Base-by-base conservation (phyloP, 805 yeast genomes). In the Huiozyma naganishii region DNA sequence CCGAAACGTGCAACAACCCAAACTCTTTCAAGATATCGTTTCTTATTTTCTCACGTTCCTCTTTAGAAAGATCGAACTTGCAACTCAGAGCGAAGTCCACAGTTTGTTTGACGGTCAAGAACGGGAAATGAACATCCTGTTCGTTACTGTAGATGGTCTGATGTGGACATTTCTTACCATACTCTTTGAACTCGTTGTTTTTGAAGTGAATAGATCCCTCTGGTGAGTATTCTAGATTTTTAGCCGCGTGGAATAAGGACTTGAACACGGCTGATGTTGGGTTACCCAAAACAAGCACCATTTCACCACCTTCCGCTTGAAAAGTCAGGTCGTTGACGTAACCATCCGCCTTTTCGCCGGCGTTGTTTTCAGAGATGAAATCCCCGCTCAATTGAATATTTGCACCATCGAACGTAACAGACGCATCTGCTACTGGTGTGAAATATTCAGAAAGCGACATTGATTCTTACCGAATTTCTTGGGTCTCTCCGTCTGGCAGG, bases 121-220 rank as follows among this genome's bases (percentile, higher is more conserved):
- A 71, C 1, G 82, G 80, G 53, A 73, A 76, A 61, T 76, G 81
- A 32, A 62, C 64, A 57, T 76, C 82, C 38, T 71, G 64, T 62
- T 75, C 80, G 3, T 79, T 75, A 40, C 71, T 72, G 52, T 60
- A 59, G 39, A 59, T 53, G 11, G 54, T 49, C 36, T 53, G 51
- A 37, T 54, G 57, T 33, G 58, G 55, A 41, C 55, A 51, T 36
- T 46, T 45, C 9, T 38, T 36, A 13, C 50, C 41, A 38, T 43
- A 55, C 8, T 39, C 36, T 34, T 53, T 48, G 29, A 42, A 46
- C 39, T 53, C 58, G 39, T 55, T 44, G 39, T 47, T 42, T 35
- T 54, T 53, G 39, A 54, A 48, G 41, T 43, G 48, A 34, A 52
- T 35, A 7, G 59, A 48, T 12, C 50, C 53, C 37, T 45, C 43